Percentiles rank a stretch among this genome's conserved stretches.
phyloP scores from a whole-genome alignment of 441 rosid genomes.

The Syzygium syzygioides region DNA sequence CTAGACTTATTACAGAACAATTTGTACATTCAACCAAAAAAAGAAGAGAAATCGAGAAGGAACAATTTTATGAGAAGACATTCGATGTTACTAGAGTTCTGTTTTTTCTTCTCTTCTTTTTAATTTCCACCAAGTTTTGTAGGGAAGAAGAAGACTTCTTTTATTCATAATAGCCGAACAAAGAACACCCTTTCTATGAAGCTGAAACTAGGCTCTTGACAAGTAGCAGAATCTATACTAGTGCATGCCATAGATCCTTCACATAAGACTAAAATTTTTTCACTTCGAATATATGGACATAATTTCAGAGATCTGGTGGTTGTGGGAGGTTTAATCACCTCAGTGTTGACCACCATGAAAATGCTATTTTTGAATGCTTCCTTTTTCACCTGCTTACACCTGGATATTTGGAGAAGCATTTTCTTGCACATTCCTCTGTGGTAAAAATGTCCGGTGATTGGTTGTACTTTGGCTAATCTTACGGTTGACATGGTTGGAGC shows the following conservation, averaged over 20 bases:
- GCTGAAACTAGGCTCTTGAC: neutral
- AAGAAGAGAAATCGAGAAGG: neutral
- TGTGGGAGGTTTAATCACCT: neutral
- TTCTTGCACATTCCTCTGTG: conserved; percentile 39
- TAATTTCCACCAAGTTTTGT: neutral
- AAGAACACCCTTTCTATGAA: neutral
- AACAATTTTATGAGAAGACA: neutral
- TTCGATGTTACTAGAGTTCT: neutral
- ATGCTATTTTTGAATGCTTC: neutral
- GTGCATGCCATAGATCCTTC: neutral
- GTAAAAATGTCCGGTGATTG: conserved; percentile 17
- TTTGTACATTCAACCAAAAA: neutral
- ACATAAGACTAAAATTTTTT: neutral
- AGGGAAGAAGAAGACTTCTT: neutral
- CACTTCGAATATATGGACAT: neutral
- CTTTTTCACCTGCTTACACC: neutral
- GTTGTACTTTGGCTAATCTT: conserved; percentile 22
- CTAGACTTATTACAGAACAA: neutral
- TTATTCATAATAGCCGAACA: neutral
- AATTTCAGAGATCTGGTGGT: neutral
- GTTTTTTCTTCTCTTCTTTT: neutral
- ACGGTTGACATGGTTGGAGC: conserved; percentile 17
- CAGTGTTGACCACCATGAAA: neutral
- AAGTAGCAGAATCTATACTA: neutral
- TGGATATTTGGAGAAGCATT: conserved; percentile 71